A percentile compares a stretch with the other conserved stretches of the same genome.
Evolutionary conservation across 306 rosid species (phyloP).

Genomic region (Vigna mungo): DNA sequence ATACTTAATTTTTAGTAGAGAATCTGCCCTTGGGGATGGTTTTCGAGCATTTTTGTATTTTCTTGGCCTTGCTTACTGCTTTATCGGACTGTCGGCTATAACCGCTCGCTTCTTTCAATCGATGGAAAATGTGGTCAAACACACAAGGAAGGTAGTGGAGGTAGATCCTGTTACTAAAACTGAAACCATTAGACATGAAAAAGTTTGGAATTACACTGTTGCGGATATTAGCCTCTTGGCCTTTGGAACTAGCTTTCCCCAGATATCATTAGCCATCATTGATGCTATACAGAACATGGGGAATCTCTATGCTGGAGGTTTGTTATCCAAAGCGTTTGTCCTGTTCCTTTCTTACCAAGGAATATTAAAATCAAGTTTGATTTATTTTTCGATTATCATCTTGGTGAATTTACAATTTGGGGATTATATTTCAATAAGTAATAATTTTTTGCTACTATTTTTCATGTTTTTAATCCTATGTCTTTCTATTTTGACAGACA

Average conservation of each 20-base stretch:
- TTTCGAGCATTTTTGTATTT: conserved; percentile 65
- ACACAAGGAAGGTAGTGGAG: conserved; percentile 65
- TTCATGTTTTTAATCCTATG: conserved; percentile 4
- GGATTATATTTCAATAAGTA: conserved; percentile 22
- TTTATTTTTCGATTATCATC: conserved; percentile 21
- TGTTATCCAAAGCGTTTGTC: conserved; percentile 42
- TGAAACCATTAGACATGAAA: conserved; percentile 61
- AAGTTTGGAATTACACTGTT: conserved; percentile 93
- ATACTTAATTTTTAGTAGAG: conserved; percentile 70
- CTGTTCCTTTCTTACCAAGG: conserved; percentile 27
- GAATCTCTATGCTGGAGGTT: conserved; percentile 90
- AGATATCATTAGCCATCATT: conserved; percentile 92
- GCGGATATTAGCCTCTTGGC: conserved; percentile 96
- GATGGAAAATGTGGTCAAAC: conserved; percentile 95
- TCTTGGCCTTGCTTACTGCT: conserved; percentile 84
- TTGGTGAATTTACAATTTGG: conserved; percentile 33
- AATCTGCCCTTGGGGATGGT: conserved; percentile 64
- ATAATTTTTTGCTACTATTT: neutral
- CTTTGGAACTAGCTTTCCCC: conserved; percentile 99
- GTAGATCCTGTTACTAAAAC: conserved; percentile 65
- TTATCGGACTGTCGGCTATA: conserved; percentile 88
- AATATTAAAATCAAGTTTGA: conserved; percentile 32
- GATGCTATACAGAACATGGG: conserved; percentile 90
- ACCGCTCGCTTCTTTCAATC: conserved; percentile 83
- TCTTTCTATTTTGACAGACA: conserved; percentile 21